Percentiles rank a stretch among this genome's conserved stretches.
These are phyloP conservation scores for Trichoderma cornu-damae DNA, from an alignment of 2,329 filamentous ascomycete species.

Conservation along the genomic window DNA sequence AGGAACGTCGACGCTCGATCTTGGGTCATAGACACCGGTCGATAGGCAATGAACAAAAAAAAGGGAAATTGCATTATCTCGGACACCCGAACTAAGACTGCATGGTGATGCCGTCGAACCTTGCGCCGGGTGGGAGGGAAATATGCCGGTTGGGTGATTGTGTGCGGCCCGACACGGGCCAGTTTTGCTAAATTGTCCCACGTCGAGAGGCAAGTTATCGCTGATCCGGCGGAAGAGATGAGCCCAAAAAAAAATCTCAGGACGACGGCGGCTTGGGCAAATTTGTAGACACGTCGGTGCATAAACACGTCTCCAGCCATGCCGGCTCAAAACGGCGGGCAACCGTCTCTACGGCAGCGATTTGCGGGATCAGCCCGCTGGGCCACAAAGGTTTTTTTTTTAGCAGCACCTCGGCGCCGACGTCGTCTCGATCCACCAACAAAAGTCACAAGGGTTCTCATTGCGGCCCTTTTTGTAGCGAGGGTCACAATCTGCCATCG, in stretches of 20 bases:
- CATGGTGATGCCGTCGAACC: background rate
- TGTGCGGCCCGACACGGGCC: background rate
- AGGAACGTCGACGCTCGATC: slow-evolving; percentile 39
- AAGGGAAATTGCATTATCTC: slow-evolving; percentile 36
- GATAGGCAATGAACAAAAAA: slow-evolving; percentile 40
- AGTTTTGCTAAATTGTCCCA: background rate
- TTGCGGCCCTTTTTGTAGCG: background rate
- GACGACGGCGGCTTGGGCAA: background rate
- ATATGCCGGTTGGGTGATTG: background rate
- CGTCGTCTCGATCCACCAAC: background rate
- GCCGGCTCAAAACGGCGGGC: background rate
- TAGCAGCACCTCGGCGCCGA: background rate
- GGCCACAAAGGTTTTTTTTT: background rate
- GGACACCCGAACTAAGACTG: slow-evolving; percentile 7
- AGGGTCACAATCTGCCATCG: background rate
- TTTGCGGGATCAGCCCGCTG: background rate
- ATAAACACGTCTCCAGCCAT: background rate
- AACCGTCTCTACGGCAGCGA: background rate
- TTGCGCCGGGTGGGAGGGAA: background rate
- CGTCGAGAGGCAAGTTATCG: background rate
- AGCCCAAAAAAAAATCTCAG: background rate
- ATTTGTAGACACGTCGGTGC: background rate
- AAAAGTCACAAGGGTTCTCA: background rate
- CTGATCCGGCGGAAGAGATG: background rate
- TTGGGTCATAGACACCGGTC: slow-evolving; percentile 39